Base-by-base conservation (phyloP, 106 monocot species). In the Chionographis japonica region DNA sequence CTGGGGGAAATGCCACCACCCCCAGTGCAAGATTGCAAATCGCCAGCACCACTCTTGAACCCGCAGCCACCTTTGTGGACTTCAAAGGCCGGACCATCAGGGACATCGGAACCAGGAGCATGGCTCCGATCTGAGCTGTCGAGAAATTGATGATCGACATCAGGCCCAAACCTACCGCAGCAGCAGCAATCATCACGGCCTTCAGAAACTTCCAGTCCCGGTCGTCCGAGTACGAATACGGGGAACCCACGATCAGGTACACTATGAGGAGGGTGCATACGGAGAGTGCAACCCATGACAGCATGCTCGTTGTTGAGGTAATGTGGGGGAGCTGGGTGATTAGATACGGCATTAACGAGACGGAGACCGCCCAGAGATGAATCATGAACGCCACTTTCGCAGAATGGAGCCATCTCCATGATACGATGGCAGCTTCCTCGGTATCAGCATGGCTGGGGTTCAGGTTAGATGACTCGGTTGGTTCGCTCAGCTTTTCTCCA, bases 141-240 rank as follows among this genome's bases (percentile, higher is more conserved):
- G 91, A 65, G 53, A 86, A 95, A 72, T 95, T 95, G 58, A 95
- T 91, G 41, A 95, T 82, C 2, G 91, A 95, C 91, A 95, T 95
- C 11, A 95, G 77, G 65, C 85, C 46, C 56, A 95, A 67, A 46
- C 94, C 88, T 43, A 84, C 80, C 8, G 65, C 56, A 56, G 74
- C 69, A 55, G 78, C 67, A 46, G 91, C 66, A 4, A 88, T 79
- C 72, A 75, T 86, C 12, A 82, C 75, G 6, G 88, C 81, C 66
- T 95, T 95, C 40, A 91, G 71, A 63, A 79, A 41, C 20, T 70
- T 38, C 95, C 95, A 95, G 46, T 79, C 78, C 54, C 57, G 60
- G 56, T 56, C 18, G 3, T 36, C 20, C 3, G 68, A 64, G 49
- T 41, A 37, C 20, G 61, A 74, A 68, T 64, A 77, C 12, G 72